Base-by-base conservation (phyloP, 257 asterid genomes). In the Nicotiana noctiflora region DNA sequence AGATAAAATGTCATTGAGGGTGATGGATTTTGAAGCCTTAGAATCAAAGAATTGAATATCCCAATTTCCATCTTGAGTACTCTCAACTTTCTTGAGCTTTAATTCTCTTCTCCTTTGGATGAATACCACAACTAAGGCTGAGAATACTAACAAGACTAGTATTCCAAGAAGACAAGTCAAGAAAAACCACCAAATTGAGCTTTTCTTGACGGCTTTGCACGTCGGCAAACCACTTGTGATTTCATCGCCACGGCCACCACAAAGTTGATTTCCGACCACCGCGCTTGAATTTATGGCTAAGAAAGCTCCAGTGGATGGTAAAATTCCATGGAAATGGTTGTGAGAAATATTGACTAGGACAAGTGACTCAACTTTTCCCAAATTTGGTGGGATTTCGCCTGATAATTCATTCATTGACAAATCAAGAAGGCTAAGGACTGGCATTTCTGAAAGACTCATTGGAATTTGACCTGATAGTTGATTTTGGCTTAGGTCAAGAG, bases 401-500 rank as follows among this genome's bases (percentile, higher is more conserved):
- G 90, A 85, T 32, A 94, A 78, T 15, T 80, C 89, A 63, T 94
- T 94, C 56, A 61, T 84, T 4, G 97, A 91, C 76, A 94, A 80
- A 82, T 94, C 98, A 25, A 94, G 97, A 84, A 81, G 88, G 2
- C 98, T 93, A 75, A 94, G 97, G 76, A 91, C 97, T 4, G 92
- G 94, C 92, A 94, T 86, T 81, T 84, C 82, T 1, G 96, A 85
- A 17, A 94, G 83, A 78, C 93, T 86, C 0, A 23, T 18, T 5
- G 97, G 98, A 19, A 94, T 90, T 70, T 86, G 81, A 0, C 97
- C 98, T 6, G 9, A 63, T 12, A 94, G 84, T 31, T 72, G 87
- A 85, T 94, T 94, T 1, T 81, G 89, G 80, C 98, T 94, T 12
- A 94, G 85, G 82, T 93, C 94, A 46, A 94, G 59, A 40, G 49